A percentile compares a stretch with the other conserved stretches of the same genome.
phyloP scores from a whole-genome alignment of 139 green algal species.

The Marvania coccoides region DNA sequence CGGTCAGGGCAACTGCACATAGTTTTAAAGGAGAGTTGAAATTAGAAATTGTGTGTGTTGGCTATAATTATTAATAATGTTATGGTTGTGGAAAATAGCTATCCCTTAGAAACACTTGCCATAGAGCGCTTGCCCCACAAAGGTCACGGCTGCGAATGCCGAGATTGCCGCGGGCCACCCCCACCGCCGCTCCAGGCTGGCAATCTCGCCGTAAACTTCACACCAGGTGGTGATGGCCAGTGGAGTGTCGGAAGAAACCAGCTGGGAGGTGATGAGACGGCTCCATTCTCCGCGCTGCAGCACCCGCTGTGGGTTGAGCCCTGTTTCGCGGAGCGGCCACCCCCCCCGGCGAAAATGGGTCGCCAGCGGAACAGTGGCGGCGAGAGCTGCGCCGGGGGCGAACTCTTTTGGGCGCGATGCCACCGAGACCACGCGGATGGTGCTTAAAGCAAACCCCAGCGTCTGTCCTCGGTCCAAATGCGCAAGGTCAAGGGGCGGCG shows the following conservation, averaged over 20 bases:
- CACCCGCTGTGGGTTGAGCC: constrained; percentile 10
- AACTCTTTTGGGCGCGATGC: too few relatives aligned
- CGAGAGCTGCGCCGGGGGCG: not conserved
- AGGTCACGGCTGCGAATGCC: not conserved
- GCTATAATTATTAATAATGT: constrained; percentile 4
- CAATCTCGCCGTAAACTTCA: not conserved
- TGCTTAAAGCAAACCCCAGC: too few relatives aligned
- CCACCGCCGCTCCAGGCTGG: constrained; percentile 9
- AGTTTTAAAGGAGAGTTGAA: not conserved
- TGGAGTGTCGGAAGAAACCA: constrained; percentile 2
- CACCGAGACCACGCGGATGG: too few relatives aligned
- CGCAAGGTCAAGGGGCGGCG: too few relatives aligned
- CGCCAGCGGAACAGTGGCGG: not conserved
- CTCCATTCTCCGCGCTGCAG: constrained; percentile 9
- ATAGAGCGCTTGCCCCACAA: constrained; percentile 5
- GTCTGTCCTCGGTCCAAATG: too few relatives aligned
- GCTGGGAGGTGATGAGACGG: constrained; percentile 7
- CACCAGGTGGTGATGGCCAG: constrained; percentile 4
- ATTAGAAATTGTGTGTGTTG: not conserved
- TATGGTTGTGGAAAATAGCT: not conserved
- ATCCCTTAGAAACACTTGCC: not conserved
- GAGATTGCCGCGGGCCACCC: not conserved
- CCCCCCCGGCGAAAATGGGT: not conserved
- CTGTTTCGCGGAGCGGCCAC: not conserved
- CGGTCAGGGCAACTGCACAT: not conserved